phyloP scores from a whole-genome alignment of 225 moss, liverwort and hornwort genomes.

The Sphagnum contortum region DNA sequence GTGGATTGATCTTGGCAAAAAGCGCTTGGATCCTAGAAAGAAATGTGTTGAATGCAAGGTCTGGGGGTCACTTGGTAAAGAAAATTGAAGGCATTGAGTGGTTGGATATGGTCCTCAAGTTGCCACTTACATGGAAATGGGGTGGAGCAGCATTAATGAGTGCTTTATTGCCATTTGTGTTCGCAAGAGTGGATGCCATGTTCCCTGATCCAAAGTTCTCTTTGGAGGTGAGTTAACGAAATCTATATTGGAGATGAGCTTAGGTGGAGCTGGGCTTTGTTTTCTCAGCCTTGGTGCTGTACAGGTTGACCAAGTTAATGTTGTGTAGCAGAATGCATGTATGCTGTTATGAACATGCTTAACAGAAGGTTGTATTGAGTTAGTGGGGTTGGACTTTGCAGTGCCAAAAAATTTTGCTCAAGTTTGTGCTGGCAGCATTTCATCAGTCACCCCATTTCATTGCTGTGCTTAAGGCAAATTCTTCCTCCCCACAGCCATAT shows the following conservation, averaged over 20 bases:
- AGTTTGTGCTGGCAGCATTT: slow-evolving; percentile 74
- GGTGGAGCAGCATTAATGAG: slow-evolving; percentile 53
- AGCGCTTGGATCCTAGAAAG: no score
- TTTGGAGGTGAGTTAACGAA: slow-evolving; percentile 27
- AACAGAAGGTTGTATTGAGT: no score
- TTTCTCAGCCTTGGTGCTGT: not conserved
- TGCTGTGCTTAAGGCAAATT: slow-evolving; percentile 65
- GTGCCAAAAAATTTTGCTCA: slow-evolving; percentile 66
- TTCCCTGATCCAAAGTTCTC: slow-evolving; percentile 74
- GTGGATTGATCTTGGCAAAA: no score
- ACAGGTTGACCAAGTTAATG: no score
- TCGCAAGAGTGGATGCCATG: slow-evolving; percentile 81
- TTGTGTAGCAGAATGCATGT: no score
- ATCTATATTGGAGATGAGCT: not conserved
- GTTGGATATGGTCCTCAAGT: no score
- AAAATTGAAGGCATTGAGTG: no score
- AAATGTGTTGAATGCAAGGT: no score
- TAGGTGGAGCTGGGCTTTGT: not conserved
- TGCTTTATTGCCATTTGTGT: slow-evolving; percentile 76
- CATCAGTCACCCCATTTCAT: slow-evolving; percentile 85
- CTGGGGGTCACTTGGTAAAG: no score
- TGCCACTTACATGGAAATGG: not conserved
- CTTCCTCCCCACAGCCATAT: not conserved
- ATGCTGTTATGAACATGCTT: no score
- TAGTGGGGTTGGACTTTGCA: slow-evolving; percentile 6